These are phyloP conservation scores for Nasturtium officinale DNA, from an alignment of 345 rosid genomes.

Conservation along the genomic window DNA sequence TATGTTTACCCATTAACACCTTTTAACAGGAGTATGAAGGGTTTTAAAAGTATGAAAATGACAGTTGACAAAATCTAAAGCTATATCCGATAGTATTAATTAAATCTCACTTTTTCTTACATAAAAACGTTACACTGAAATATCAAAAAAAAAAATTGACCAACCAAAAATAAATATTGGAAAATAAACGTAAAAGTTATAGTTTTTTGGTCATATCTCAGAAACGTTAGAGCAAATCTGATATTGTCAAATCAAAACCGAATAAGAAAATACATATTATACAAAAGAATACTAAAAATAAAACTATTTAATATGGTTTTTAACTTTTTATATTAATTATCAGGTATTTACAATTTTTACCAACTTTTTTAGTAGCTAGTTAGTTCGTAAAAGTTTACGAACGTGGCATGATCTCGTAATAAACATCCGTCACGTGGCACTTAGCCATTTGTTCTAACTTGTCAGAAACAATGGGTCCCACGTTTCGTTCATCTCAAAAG, in stretches of 20 bases:
- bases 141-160: no score
- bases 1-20: background rate
- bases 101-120: background rate
- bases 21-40: background rate
- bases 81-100: background rate
- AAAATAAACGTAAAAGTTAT: background rate
- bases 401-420: constrained; percentile 43
- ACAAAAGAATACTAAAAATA: background rate
- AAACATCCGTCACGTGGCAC: constrained; percentile 40
- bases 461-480: constrained; percentile 36
- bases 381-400: constrained; percentile 6
- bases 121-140: background rate
- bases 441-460: constrained; percentile 38
- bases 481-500: constrained; percentile 41
- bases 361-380: background rate
- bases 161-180: no score
- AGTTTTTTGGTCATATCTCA: background rate
- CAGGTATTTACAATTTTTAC: background rate
- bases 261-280: background rate
- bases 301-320: background rate
- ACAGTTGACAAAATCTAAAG: constrained; percentile 20
- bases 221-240: background rate
- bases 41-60: constrained; percentile 24
- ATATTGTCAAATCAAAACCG: background rate
- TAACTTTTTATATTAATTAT: no score